phyloP scores from a whole-genome alignment of 2,329 filamentous ascomycete genomes.

The Biscogniauxia marginata region DNA sequence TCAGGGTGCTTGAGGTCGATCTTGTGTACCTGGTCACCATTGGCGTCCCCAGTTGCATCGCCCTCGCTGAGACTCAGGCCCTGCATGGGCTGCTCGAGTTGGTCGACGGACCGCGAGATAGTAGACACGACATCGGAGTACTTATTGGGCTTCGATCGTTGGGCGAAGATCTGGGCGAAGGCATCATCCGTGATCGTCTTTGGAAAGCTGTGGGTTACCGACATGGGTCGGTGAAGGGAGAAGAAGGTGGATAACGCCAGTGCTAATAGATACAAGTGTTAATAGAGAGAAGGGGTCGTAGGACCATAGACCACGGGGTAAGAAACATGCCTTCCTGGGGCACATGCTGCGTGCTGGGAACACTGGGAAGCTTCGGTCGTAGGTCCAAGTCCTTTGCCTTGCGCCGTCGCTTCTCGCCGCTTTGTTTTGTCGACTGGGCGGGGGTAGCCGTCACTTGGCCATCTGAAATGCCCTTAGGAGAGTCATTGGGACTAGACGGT shows the following conservation, averaged over 20 bases:
- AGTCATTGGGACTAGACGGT: constrained; percentile 60
- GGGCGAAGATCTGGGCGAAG: constrained; percentile 81
- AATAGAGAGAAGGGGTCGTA: background rate
- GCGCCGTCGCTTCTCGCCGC: constrained; percentile 55
- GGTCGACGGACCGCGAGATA: constrained; percentile 58
- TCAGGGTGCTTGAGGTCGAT: constrained; percentile 56
- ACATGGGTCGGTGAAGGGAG: constrained; percentile 91
- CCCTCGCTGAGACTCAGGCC: constrained; percentile 44
- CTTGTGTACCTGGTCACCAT: constrained; percentile 48
- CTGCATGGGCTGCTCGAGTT: constrained; percentile 58
- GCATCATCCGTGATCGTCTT: constrained; percentile 67
- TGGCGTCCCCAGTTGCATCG: constrained; percentile 35
- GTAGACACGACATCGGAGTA: constrained; percentile 66
- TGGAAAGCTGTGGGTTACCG: constrained; percentile 78
- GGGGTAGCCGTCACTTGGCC: constrained; percentile 48
- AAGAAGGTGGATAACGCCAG: constrained; percentile 90
- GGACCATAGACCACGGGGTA: background rate
- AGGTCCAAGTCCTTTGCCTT: constrained; percentile 55
- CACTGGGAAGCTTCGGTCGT: constrained; percentile 64
- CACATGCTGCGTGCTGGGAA: constrained; percentile 73
- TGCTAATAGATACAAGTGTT: constrained; percentile 52
- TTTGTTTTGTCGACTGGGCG: constrained; percentile 44
- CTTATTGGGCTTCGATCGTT: constrained; percentile 48
- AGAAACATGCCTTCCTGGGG: constrained; percentile 61
- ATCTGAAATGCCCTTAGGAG: constrained; percentile 49